phyloP scores from a whole-genome alignment of 257 asterid genomes.

The Solanum virginianum region DNA sequence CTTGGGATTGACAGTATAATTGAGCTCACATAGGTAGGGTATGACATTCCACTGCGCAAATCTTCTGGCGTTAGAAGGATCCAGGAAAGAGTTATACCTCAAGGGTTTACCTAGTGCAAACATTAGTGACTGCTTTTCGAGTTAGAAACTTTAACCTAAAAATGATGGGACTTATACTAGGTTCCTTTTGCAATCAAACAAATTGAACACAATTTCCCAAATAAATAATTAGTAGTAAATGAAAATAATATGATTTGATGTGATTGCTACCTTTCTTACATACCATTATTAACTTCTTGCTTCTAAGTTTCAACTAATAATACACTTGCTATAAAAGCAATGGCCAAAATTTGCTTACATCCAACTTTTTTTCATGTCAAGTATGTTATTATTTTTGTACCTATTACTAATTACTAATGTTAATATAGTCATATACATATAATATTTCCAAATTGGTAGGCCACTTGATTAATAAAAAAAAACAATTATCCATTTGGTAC shows the following conservation, averaged over 20 bases:
- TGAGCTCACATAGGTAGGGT: too few species aligned
- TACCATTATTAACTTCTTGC: not conserved
- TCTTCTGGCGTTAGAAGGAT: too few species aligned
- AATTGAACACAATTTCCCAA: not conserved
- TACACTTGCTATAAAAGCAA: not conserved
- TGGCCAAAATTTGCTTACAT: not conserved
- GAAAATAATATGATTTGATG: not conserved
- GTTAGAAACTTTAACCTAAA: too few species aligned
- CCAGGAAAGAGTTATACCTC: too few species aligned
- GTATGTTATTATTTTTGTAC: too few species aligned
- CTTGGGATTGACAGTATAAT: too few species aligned
- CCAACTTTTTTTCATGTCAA: not conserved
- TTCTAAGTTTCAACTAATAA: not conserved
- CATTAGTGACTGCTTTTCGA: too few species aligned
- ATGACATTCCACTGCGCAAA: too few species aligned
- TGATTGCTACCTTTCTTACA: not conserved
- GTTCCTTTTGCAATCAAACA: not conserved
- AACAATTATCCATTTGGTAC: not conserved
- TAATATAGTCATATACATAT: not conserved
- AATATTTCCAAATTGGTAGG: not conserved
- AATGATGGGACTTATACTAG: not conserved
- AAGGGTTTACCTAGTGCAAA: too few species aligned
- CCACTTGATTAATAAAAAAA: not conserved
- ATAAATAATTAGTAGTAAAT: not conserved
- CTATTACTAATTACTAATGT: not conserved